phyloP scores from a whole-genome alignment of 148 eudicot genomes.

The Pouteria glomerata region DNA sequence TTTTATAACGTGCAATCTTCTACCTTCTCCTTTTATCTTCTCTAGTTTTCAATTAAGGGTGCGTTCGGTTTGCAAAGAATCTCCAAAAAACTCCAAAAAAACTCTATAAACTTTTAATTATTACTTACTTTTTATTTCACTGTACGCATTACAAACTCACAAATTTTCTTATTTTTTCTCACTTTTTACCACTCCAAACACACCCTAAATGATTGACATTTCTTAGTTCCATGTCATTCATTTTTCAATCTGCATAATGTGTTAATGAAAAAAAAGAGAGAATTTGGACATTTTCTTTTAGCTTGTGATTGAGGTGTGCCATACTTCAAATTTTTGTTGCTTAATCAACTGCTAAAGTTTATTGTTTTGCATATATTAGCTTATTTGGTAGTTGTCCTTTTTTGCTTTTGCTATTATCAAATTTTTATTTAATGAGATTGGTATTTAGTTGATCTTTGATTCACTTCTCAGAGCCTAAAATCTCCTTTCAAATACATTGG shows the following conservation, averaged over 20 bases:
- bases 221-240: not conserved
- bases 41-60: not conserved
- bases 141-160: no score
- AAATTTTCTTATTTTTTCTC: no score
- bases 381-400: not conserved
- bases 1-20: not conserved
- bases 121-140: no score
- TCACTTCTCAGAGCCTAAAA: slow-evolving; percentile 42
- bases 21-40: not conserved
- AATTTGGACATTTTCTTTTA: not conserved
- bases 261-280: not conserved
- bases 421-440: not conserved
- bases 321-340: not conserved
- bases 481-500: slow-evolving; percentile 71
- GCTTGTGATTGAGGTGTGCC: not conserved
- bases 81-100: no score
- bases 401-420: not conserved
- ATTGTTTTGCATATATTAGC: not conserved
- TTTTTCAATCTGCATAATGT: not conserved
- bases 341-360: not conserved
- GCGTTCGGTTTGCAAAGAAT: no score
- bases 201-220: not conserved
- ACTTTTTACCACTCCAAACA: no score
- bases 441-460: not conserved
- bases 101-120: no score